Percentiles rank a stretch among this genome's conserved stretches.
Conservation (phyloP, 2,329 filamentous ascomycete genomes). For the Phaeophleospora eucalypticola region DNA sequence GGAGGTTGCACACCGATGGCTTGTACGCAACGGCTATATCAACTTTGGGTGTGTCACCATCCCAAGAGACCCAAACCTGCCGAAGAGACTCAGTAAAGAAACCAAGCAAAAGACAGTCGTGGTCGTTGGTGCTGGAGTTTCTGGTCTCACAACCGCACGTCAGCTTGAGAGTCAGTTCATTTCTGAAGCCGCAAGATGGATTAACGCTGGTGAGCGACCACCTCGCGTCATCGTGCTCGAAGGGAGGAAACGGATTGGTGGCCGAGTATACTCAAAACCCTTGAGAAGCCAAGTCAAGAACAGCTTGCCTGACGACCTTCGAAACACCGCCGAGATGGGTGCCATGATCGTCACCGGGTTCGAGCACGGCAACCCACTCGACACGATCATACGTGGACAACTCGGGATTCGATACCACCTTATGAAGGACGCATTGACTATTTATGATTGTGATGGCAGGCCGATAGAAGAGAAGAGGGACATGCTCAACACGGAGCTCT, state of each 20-base stretch:
- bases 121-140: conserved; percentile 89
- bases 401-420: conserved; percentile 81
- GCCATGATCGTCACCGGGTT: conserved; percentile 98
- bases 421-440: conserved; percentile 72
- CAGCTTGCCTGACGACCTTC: conserved; percentile 51
- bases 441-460: conserved; percentile 79
- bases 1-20: conserved; percentile 86
- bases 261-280: conserved; percentile 84
- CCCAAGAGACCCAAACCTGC: conserved; percentile 35
- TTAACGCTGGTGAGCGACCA: conserved; percentile 60
- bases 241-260: conserved; percentile 80
- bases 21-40: conserved; percentile 86
- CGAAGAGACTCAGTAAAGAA: conserved; percentile 33
- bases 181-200: conserved; percentile 69
- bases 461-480: conserved; percentile 76
- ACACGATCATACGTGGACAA: conserved; percentile 85
- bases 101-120: conserved; percentile 69
- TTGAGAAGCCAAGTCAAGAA: conserved; percentile 56
- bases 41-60: conserved; percentile 89
- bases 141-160: conserved; percentile 84
- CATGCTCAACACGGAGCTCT: conserved; percentile 80
- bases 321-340: conserved; percentile 88
- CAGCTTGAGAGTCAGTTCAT: conserved; percentile 82
- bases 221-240: conserved; percentile 80
- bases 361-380: conserved; percentile 88